Evolutionary conservation across 2,329 filamentous ascomycete species (phyloP).

Genomic region (Diaporthe sp.): DNA sequence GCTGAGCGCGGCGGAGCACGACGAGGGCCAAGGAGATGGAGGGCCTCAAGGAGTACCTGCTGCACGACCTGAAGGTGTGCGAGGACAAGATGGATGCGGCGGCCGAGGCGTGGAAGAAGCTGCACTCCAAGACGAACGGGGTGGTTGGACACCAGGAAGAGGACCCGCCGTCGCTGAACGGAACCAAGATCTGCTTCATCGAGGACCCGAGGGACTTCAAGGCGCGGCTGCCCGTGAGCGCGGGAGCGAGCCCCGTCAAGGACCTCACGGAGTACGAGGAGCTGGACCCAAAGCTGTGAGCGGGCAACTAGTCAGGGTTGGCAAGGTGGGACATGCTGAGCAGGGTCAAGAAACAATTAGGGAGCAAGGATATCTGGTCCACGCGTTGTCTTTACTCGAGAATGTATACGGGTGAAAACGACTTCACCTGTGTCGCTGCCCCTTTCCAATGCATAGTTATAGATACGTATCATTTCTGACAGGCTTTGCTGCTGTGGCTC

Average conservation of each 20-base stretch:
- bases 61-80: constrained; percentile 57
- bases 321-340: no score
- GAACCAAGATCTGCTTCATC: constrained; percentile 71
- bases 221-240: constrained; percentile 76
- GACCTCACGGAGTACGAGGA: constrained; percentile 90
- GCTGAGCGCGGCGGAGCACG: constrained; percentile 49
- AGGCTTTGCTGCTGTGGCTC: no score
- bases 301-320: neutral
- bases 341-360: no score
- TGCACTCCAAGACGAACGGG: constrained; percentile 46
- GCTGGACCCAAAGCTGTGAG: constrained; percentile 80
- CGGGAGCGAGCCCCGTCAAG: constrained; percentile 77
- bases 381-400: no score
- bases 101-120: constrained; percentile 48
- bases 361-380: no score
- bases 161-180: constrained; percentile 54
- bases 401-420: no score
- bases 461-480: no score
- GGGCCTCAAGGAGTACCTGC: constrained; percentile 61
- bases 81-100: constrained; percentile 60
- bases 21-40: constrained; percentile 61
- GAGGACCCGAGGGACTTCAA: constrained; percentile 85
- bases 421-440: no score
- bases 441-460: no score
- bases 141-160: constrained; percentile 45